These are phyloP conservation scores for Colletotrichum sp. DNA, from an alignment of 2,329 filamentous ascomycete genomes.

Conservation along the genomic window DNA sequence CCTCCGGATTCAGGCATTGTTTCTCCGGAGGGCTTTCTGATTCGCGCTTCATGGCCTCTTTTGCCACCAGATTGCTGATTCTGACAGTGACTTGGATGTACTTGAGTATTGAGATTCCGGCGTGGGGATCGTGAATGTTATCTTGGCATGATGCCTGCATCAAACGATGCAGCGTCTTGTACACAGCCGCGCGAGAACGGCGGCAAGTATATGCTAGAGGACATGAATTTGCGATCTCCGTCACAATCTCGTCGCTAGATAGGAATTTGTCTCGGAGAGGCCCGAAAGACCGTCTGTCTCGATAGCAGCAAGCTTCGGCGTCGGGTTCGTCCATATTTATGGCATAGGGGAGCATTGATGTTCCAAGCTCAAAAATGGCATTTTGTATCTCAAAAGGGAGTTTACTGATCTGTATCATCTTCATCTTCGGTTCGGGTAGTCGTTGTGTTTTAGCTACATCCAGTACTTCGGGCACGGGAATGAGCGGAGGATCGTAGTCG, in stretches of 20 bases:
- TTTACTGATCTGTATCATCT: neutral
- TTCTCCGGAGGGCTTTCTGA: fast-evolving
- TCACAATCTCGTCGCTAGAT: fast-evolving
- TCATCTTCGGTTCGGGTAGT: fast-evolving
- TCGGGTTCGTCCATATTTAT: fast-evolving
- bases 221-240: neutral
- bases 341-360: neutral
- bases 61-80: neutral
- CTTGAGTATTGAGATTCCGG: neutral
- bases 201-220: neutral
- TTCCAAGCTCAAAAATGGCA: fast-evolving
- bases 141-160: neutral
- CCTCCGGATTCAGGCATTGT: neutral
- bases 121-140: fast-evolving
- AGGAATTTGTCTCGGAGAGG: fast-evolving
- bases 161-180: fast-evolving
- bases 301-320: fast-evolving
- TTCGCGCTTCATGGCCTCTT: fast-evolving
- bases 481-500: neutral
- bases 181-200: neutral
- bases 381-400: fast-evolving
- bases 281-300: fast-evolving
- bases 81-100: neutral
- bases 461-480: fast-evolving
- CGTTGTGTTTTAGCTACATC: fast-evolving